Percentiles rank a stretch among this genome's conserved stretches.
phyloP scores from a whole-genome alignment of 768 basidiomycete genomes.

The Podaxis sp. region DNA sequence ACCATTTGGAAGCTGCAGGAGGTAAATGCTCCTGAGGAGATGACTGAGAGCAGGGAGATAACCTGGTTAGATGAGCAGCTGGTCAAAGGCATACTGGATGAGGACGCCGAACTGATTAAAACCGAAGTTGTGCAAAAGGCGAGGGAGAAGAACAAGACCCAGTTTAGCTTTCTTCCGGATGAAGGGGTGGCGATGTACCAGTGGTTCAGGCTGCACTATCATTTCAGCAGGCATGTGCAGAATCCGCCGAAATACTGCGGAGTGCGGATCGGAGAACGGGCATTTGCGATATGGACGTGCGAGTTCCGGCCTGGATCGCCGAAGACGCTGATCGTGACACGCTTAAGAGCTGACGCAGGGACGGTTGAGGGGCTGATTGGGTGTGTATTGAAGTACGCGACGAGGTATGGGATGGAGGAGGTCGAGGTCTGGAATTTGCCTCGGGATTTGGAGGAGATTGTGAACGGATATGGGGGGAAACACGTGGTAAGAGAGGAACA shows the following conservation, averaged over 20 bases:
- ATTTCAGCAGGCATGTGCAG: slow-evolving; percentile 19
- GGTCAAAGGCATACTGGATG: slow-evolving; percentile 32
- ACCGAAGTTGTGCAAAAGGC: slow-evolving; percentile 24
- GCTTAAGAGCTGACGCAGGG: slow-evolving; percentile 21
- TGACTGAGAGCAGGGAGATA: slow-evolving; percentile 13
- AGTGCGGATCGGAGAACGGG: slow-evolving; percentile 8
- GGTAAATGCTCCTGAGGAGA: background rate
- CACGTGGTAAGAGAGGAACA: slow-evolving; percentile 33
- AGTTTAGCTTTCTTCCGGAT: slow-evolving; percentile 26
- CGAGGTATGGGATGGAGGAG: slow-evolving; percentile 24
- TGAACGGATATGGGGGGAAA: slow-evolving; percentile 26
- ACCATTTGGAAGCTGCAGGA: slow-evolving; percentile 35
- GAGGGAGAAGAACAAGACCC: background rate
- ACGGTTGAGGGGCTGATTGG: slow-evolving; percentile 32
- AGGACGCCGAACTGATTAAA: slow-evolving; percentile 37
- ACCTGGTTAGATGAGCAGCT: slow-evolving; percentile 30
- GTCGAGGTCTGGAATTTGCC: slow-evolving; percentile 48
- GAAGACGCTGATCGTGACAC: slow-evolving; percentile 24
- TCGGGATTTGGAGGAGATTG: slow-evolving; percentile 16
- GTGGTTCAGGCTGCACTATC: slow-evolving; percentile 19
- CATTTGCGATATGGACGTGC: slow-evolving; percentile 28
- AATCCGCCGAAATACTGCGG: slow-evolving; percentile 18
- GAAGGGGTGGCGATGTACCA: slow-evolving; percentile 29
- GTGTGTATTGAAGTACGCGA: slow-evolving; percentile 26
- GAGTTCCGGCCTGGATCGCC: slow-evolving; percentile 16